A percentile compares a stretch with the other conserved stretches of the same genome.
These are phyloP conservation scores for Cyathus striatus DNA, from an alignment of 768 basidiomycete genomes.

Conservation along the genomic window DNA sequence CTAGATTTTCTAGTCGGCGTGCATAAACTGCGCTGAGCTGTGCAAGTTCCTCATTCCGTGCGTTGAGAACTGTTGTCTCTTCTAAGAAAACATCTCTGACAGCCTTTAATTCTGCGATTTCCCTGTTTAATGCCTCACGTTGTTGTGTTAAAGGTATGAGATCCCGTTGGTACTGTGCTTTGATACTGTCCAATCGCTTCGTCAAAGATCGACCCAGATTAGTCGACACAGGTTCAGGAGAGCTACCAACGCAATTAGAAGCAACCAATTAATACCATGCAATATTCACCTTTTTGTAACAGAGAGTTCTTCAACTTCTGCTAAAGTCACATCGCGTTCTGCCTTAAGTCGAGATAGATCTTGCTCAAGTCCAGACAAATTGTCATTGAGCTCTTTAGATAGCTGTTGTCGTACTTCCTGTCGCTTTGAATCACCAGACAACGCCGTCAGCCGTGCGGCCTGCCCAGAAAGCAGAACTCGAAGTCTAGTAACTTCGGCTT, in stretches of 20 bases:
- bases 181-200: slow-evolving; percentile 81
- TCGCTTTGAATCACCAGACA: slow-evolving; percentile 72
- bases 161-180: slow-evolving; percentile 82
- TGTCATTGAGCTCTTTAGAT: slow-evolving; percentile 73
- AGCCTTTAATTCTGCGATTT: slow-evolving; percentile 83
- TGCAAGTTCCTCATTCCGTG: slow-evolving; percentile 88
- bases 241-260: slow-evolving; percentile 20
- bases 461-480: slow-evolving; percentile 86
- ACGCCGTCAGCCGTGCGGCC: slow-evolving; percentile 78
- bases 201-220: slow-evolving; percentile 70
- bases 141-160: slow-evolving; percentile 80
- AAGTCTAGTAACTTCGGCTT: slow-evolving; percentile 86
- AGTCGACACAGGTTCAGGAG: slow-evolving; percentile 31
- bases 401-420: slow-evolving; percentile 78
- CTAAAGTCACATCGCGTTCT: slow-evolving; percentile 87
- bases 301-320: slow-evolving; percentile 89
- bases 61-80: slow-evolving; percentile 87
- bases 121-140: slow-evolving; percentile 71
- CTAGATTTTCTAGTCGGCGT: slow-evolving; percentile 64
- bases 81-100: slow-evolving; percentile 84
- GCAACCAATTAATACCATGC: slow-evolving; percentile 2
- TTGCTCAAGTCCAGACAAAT: slow-evolving; percentile 72
- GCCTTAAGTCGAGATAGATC: slow-evolving; percentile 84
- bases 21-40: slow-evolving; percentile 81
- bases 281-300: slow-evolving; percentile 60